Evolutionary conservation across 2,329 filamentous ascomycete genomes (phyloP), one percentile per base, ranked within the genome.

Genomic region (Zasmidium citrigriseum): DNA sequence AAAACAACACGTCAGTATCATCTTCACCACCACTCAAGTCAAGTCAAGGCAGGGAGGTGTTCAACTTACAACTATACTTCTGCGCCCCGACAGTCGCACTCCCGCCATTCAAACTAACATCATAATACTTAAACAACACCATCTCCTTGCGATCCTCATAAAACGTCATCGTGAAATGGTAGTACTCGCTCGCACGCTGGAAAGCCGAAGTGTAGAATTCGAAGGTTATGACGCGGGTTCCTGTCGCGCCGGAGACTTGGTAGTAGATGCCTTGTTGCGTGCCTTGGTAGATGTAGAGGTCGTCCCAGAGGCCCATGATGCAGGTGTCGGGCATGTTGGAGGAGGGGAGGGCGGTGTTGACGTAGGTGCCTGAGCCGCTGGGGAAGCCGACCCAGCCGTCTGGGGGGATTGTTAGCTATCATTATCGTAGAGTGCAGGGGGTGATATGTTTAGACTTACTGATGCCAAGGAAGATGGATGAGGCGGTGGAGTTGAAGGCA

Each of bases 181-280:
- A 67, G 46, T 65, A 67, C 18, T 60, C 41, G 2, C 20, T 29
- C 4, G 48, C 10, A 16, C 46, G 38, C 29, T 44, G 24, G 57
- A 60, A 65, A 7, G 41, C 34, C 3, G 38, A 27, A 2, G 47
- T 34, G 41, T 66, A 66, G n/a, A 41, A 67, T 46, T 65, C 65
- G 29, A 64, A 64, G 3, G 63, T 59, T 3, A 59, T 38, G 4
- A 11, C 45, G 11, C 63, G 46, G 7, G 53, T 50, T 0, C 51
- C 48, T 4, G 49, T 44, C 3, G 54, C 47, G 20, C 63, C 60
- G 38, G 55, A 44, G n/a, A 63, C 34, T 27, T 66, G 49, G 27
- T 65, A 67, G 56, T 64, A 68, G 54, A 68, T 60, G 18, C 66
- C 65, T 20, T 67, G 62, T 2, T 54, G 46, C 0, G 62, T 63